phyloP scores from a whole-genome alignment of 257 asterid genomes.

The Catharanthus roseus region DNA sequence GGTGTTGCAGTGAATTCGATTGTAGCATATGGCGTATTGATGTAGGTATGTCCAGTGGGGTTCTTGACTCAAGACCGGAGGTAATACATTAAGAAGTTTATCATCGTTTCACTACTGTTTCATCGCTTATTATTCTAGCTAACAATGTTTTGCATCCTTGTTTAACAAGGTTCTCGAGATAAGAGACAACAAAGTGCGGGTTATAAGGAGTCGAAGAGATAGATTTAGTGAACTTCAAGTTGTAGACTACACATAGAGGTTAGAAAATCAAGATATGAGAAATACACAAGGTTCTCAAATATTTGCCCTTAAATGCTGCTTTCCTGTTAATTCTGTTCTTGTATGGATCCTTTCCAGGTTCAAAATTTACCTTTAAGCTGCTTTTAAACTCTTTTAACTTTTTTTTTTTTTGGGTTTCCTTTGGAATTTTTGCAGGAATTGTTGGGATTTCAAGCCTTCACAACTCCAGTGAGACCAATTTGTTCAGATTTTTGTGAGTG shows the following conservation, averaged over 20 bases:
- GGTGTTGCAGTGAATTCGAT: slow-evolving; percentile 55
- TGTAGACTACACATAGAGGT: slow-evolving; percentile 47
- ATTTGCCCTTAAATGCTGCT: neutral
- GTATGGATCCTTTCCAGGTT: neutral
- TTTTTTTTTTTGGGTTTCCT: neutral
- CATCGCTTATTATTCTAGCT: neutral
- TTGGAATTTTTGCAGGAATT: neutral
- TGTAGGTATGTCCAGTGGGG: slow-evolving; percentile 98
- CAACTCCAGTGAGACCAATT: neutral
- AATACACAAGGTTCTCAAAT: neutral
- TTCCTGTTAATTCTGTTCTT: too few relatives aligned
- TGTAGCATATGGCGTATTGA: slow-evolving; percentile 86
- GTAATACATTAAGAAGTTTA: slow-evolving; percentile 28
- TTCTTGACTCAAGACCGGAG: slow-evolving; percentile 92
- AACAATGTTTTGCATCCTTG: neutral
- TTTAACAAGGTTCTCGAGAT: slow-evolving; percentile 77
- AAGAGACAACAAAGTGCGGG: slow-evolving; percentile 60
- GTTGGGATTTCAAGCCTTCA: neutral
- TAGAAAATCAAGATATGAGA: slow-evolving; percentile 17
- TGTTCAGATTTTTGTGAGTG: neutral
- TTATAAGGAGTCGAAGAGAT: slow-evolving; percentile 58
- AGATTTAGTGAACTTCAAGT: slow-evolving; percentile 52
- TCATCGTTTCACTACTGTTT: neutral
- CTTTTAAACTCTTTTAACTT: too few relatives aligned
- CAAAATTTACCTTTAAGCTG: neutral